Evolutionary conservation across 148 eudicot species (phyloP).

Genomic region (Drosera capensis): DNA sequence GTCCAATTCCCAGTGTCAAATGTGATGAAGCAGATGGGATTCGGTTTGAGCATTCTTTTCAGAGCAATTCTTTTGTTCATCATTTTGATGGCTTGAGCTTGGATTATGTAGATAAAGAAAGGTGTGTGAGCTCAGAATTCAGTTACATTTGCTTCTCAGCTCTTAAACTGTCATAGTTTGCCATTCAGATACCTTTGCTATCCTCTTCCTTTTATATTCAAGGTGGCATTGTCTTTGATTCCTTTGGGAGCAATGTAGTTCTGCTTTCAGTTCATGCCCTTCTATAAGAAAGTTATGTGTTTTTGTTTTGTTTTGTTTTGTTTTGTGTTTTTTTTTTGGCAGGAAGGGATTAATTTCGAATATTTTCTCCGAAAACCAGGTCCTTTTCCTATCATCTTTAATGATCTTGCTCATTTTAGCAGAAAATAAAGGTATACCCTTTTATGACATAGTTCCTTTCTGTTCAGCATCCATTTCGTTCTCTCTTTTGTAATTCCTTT

Average conservation of each 20-base stretch:
- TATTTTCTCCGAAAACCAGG: slow-evolving; percentile 24
- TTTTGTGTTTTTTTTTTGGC: slow-evolving; percentile 8
- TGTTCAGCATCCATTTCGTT: background rate
- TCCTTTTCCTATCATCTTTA: slow-evolving; percentile 24
- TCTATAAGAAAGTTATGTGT: background rate
- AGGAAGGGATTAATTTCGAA: slow-evolving; percentile 29
- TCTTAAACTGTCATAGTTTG: no score
- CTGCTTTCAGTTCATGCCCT: background rate
- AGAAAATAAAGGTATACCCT: slow-evolving; percentile 28
- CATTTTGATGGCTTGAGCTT: slow-evolving; percentile 6
- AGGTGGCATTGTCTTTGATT: background rate
- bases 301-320: slow-evolving; percentile 10
- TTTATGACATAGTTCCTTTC: slow-evolving; percentile 1
- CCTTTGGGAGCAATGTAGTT: slow-evolving; percentile 4
- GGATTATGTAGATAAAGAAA: slow-evolving; percentile 15
- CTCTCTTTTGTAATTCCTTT: background rate
- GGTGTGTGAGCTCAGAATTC: slow-evolving; percentile 9
- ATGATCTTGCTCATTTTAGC: slow-evolving; percentile 35
- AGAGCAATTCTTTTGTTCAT: slow-evolving; percentile 14
- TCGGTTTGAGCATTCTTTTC: slow-evolving; percentile 13
- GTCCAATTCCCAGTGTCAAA: slow-evolving; percentile 10
- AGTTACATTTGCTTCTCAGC: background rate
- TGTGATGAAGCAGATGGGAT: slow-evolving; percentile 9
- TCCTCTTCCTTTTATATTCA: background rate
- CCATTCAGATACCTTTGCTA: background rate